Evolutionary conservation across 306 rosid genomes (phyloP), one percentile per base, ranked within the genome.

Genomic region (Ceratonia siliqua): DNA sequence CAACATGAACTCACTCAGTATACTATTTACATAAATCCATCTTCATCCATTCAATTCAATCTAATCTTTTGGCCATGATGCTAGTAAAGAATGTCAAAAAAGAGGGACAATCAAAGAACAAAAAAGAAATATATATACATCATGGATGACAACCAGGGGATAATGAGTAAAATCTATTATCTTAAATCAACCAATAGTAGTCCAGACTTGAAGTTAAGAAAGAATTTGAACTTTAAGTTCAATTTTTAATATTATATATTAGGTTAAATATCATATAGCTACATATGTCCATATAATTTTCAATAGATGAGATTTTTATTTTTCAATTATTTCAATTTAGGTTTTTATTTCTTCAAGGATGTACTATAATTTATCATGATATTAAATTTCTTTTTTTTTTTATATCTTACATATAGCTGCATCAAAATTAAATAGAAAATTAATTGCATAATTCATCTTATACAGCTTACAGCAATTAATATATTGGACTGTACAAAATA

Each of bases 401-500:
- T n/a, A n/a, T n/a, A n/a, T n/a, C n/a, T n/a, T n/a, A n/a, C n/a
- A n/a, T n/a, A n/a, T n/a, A n/a, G n/a, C n/a, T n/a, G n/a, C n/a
- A n/a, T n/a, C n/a, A n/a, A n/a, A n/a, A 3, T 38, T 28, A 46
- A 62, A 63, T 35, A 45, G 32, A 4, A 73, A 13, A 68, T 21
- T 21, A 59, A 68, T 62, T 20, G 28, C 28, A 63, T 32, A 71
- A 70, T 77, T 55, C 63, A 55, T 41, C 43, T 66, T 82, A 48
- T 70, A 3, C 48, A 27, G 32, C 24, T 27, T 63, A 70, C 61
- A 68, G 78, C 59, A 73, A 69, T 33, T 9, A 64, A 46, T 46
- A n/a, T 61, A 70, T 88, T 84, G 81, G 81, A 83, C 52, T 63
- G 79, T 64, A 71, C 74, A 41, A 82, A 73, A 70, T 20, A 71